Evolutionary conservation across 768 basidiomycete species (phyloP), one percentile per base, ranked within the genome.

Genomic region (Amanita muscaria): DNA sequence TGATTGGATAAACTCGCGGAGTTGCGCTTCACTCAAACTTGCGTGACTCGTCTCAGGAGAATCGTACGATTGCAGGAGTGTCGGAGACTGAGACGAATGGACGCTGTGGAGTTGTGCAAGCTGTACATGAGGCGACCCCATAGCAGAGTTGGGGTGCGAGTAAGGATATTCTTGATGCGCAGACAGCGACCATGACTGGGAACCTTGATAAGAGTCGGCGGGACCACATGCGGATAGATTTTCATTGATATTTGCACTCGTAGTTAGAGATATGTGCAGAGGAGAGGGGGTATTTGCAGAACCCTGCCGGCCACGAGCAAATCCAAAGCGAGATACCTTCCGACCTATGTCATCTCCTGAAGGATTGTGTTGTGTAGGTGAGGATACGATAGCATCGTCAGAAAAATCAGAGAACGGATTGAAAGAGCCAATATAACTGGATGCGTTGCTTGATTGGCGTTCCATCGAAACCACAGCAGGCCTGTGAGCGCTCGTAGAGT

Each of bases 241-340:
- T 27, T 76, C 73, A 49, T 66, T 72, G 29, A 67, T 66, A 43
- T 52, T 59, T 33, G 63, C 67, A 41, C 66, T 74, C 32, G 78
- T 61, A 2, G 81, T 77, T 14, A 80, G 76, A 18, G 77, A 53
- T 7, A 68, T 66, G 46, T 77, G 76, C 40, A 73, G 65, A 31
- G 80, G 79, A 9, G 80, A 83, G 12, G 77, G 77, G 3, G 80
- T 58, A 7, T 67, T 53, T 8, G 72, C 72, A 6, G 83, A 77
- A 0, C 71, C 72, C 49, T 78, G 80, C 35, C 77, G 76, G 18
- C 83, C 80, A 18, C 82, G 73, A 12, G 87, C 88, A 56, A 89
- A 89, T 16, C 79, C 83, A 61, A 89, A 89, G 12, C 87, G 74
- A 6, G 87, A 89, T 21, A 87, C 73, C 53, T 80, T 83, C 51